These are phyloP conservation scores for Cenchrus fungigraminus DNA, from an alignment of 176 grass and related monocot species.

Conservation along the genomic window DNA sequence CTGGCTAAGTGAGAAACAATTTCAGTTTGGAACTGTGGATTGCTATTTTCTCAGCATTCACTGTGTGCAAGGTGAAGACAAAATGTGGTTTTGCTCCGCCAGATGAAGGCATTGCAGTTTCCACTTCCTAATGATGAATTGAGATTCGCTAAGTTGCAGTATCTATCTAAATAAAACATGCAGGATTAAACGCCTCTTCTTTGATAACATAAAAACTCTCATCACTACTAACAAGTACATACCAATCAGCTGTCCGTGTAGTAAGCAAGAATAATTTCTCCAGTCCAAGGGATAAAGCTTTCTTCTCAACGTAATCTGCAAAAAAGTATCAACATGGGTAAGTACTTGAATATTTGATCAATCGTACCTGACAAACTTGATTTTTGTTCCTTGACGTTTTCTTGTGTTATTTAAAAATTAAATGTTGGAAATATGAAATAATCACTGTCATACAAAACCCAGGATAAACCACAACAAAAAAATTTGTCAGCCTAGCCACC, in stretches of 20 bases:
- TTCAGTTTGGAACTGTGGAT: neutral
- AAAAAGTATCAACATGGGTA: conserved; percentile 7
- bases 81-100: neutral
- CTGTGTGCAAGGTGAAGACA: neutral
- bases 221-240: conserved; percentile 41
- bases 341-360: conserved; percentile 28
- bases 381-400: neutral
- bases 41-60: neutral
- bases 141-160: conserved; percentile 6
- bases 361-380: neutral
- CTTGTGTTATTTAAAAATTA: neutral
- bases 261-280: conserved; percentile 96
- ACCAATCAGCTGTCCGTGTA: conserved; percentile 92
- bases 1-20: neutral
- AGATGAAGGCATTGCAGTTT: neutral
- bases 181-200: neutral
- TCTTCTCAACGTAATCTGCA: conserved; percentile 94
- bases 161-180: conserved; percentile 5
- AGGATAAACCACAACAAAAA: conserved; percentile 12
- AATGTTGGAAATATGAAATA: conserved; percentile 22
- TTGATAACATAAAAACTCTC: neutral
- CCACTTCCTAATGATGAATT: conserved; percentile 4
- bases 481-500: neutral
- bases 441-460: neutral
- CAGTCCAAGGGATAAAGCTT: conserved; percentile 77